Evolutionary conservation across 306 rosid species (phyloP), one percentile per base, ranked within the genome.

Genomic region (Citrullus colocynthis): DNA sequence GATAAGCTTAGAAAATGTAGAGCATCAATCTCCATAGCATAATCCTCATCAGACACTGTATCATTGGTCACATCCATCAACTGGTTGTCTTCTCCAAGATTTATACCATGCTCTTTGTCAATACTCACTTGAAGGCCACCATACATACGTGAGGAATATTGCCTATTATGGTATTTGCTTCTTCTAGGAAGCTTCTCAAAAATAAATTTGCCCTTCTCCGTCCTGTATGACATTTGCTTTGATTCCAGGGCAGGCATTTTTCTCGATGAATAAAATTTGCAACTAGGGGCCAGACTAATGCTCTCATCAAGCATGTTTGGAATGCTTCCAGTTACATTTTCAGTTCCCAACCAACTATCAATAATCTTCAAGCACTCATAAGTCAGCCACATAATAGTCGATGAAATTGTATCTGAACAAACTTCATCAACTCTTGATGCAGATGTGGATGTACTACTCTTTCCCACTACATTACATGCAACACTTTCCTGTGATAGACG

Each of bases 281-380:
- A 82, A 45, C 77, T 82, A 78, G 87, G 21, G 45, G 79, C 77
- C 84, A 71, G 82, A 79, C 86, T 82, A 65, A 86, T 75, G 74
- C 82, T 83, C 34, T 87, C 80, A 75, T 87, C 82, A 21, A 74
- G 72, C 77, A 65, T 75, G 63, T 81, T 85, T 78, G 83, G 83
- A 85, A 77, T 81, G 66, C 82, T 77, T 78, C 89, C 82, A 6
- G 86, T 84, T 24, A 87, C 71, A 78, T 80, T 88, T 72, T 91
- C 97, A 81, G 82, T 86, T 78, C 82, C 90, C 85, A 89, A 81
- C 93, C 90, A 88, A 82, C 84, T 88, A 79, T 96, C 98, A 81
- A 91, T 88, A 30, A 91, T 90, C 89, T 86, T 88, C 86, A 96
- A 84, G 85, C 97, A 93, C 90, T 93, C 99, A 12, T 83, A 80